Evolutionary conservation across 2,329 filamentous ascomycete genomes (phyloP), one percentile per base, ranked within the genome.

Genomic region (Aspergillus jensenii): DNA sequence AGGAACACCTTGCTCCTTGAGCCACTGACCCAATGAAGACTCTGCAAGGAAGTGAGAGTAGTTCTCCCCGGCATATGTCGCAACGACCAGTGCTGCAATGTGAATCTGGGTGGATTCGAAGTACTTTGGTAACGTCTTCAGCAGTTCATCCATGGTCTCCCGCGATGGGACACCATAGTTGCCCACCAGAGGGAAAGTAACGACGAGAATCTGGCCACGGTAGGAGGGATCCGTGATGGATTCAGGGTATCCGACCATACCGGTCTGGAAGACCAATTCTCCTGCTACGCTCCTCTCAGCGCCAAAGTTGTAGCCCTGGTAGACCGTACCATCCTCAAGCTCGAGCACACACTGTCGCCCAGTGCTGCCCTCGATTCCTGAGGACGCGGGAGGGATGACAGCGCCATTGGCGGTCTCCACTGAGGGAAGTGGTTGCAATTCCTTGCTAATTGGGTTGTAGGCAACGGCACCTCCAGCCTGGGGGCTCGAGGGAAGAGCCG

Each of bases 231-330:
- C 90, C 70, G 90, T 93, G 83, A 93, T 87, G 48, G 90, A 96
- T 82, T 99, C 95, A 43, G 95, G 93, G 76, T 99, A 99, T 72
- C 95, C 95, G 68, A 98, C 95, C 93, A 98, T 96, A 78, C 95
- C 95, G 58, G 95, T 99, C 84, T 98, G 93, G 82, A 99, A 99
- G 79, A 99, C 95, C 75, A 99, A 84, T 83, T 99, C 95, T 76
- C 95, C 95, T 65, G 93, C 90, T 71, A 96, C 87, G 80, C 91
- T 96, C 84, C 93, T 96, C 72, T 91, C 84, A 63, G 93, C 93
- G 78, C 95, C 95, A 75, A 99, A 99, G 84, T 92, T 96, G 82
- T 91, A 92, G 68, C 95, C 95, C 75, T 96, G 90, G 82, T 92
- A 96, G 72, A 91, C 85, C 58, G 89, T 87, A 77, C 93, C 92